Conservation (phyloP, 2,329 filamentous ascomycete genomes). For the Alternaria sp. region DNA sequence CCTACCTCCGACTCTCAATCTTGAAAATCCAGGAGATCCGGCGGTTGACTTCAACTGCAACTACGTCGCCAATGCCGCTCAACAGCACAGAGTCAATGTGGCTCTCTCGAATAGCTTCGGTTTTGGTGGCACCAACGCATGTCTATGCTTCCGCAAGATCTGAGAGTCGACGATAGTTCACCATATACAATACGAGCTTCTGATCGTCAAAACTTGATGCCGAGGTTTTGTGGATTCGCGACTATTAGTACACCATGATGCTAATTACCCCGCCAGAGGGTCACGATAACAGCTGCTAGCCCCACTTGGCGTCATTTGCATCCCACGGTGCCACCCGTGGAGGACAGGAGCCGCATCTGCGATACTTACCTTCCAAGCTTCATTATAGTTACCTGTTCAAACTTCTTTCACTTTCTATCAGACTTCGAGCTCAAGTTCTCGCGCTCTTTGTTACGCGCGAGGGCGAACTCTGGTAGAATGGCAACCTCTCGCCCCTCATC, state of each 20-base stretch:
- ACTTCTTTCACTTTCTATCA: background rate
- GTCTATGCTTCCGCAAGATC: slow-evolving; percentile 72
- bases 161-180: background rate
- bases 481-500: slow-evolving; percentile 13
- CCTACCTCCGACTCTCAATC: slow-evolving; percentile 86
- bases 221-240: background rate
- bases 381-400: background rate
- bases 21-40: slow-evolving; percentile 66
- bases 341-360: too few species aligned
- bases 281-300: slow-evolving; percentile 18
- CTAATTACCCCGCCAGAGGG: slow-evolving; percentile 22
- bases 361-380: background rate
- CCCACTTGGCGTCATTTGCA: slow-evolving; percentile 25
- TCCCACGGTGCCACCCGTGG: slow-evolving; percentile 22
- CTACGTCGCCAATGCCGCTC: slow-evolving; percentile 76
- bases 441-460: background rate
- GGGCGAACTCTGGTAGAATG: slow-evolving; percentile 10
- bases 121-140: slow-evolving; percentile 96
- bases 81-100: slow-evolving; percentile 72
- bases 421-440: background rate
- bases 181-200: background rate
- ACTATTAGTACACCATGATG: slow-evolving; percentile 23
- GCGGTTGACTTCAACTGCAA: slow-evolving; percentile 77
- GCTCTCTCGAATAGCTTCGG: slow-evolving; percentile 95
- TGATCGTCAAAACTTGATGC: background rate